Base-by-base conservation (phyloP, 2,329 filamentous ascomycete genomes). In the Periconia macrospinosa region DNA sequence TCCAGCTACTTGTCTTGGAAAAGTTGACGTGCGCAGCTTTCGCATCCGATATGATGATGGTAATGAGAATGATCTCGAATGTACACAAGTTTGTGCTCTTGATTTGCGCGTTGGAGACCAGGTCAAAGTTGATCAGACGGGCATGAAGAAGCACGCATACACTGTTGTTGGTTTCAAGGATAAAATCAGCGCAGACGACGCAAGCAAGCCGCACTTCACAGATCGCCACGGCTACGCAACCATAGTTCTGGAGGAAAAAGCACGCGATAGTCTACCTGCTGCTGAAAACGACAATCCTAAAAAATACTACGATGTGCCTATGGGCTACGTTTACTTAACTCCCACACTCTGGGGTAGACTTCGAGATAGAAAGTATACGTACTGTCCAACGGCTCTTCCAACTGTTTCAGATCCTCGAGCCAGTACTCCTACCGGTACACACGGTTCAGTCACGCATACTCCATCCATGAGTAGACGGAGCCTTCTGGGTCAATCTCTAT, bases 1-100 rank as follows among this genome's bases (percentile, higher is more conserved):
- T 63, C 83, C 85, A 45, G 85, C 82, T 9, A 83, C 79, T n/a
- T 86, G 80, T 60, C 67, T 85, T 33, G 81, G 79, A 2, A 72
- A 70, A 15, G 72, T 78, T 18, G 67, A 74, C 43, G 63, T 69
- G 2, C 67, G 72, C 11, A 77, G 76, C 30, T 79, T 81, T 59
- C 67, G 73, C 14, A 62, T 81, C 20, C 72, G 74, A n/a, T 82
- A 77, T 48, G 79, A 81, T 55, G 79, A 81, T 54, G 75, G 71
- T 13, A 78, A 75, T 5, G 64, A 68, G 14, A 73, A 72, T 1
- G 75, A 75, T 2, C 51, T 81, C 1, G 76, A 79, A 8, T 46
- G 62, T 5, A 56, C 63, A 8, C 68, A 76, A 30, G 70, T 81
- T 2, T 67, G 74, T 15, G 61, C 70, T 15, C 67, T 81, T 3